phyloP scores from a whole-genome alignment of 768 basidiomycete genomes.

The Lentinula sp. region DNA sequence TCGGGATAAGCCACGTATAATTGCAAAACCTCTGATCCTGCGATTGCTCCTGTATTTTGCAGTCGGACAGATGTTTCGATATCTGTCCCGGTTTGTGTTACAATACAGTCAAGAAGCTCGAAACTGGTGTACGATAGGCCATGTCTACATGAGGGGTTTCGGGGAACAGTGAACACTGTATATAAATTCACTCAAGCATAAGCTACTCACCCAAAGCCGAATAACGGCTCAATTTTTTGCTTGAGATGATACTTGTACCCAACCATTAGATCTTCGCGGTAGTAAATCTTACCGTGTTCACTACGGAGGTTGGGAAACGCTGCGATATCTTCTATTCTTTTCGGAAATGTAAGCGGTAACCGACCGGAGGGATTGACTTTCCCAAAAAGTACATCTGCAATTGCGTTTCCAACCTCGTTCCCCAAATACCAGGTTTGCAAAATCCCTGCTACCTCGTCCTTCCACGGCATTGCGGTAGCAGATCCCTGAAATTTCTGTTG shows the following conservation, averaged over 20 bases:
- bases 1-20: constrained; percentile 53
- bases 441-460: constrained; percentile 44
- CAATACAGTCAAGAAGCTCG: constrained; percentile 37
- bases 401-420: constrained; percentile 59
- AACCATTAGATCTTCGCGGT: constrained; percentile 59
- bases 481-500: constrained; percentile 40
- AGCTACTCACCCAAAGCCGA: constrained; percentile 55
- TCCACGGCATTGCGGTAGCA: constrained; percentile 74
- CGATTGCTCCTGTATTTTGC: constrained; percentile 45
- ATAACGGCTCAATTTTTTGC: constrained; percentile 46
- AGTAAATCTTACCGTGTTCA: constrained; percentile 53
- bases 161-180: constrained; percentile 1
- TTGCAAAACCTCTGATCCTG: constrained; percentile 63
- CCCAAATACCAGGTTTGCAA: constrained; percentile 64
- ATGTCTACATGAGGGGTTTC: constrained; percentile 29
- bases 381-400: constrained; percentile 62
- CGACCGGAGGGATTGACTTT: constrained; percentile 55
- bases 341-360: constrained; percentile 57
- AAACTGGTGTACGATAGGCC: constrained; percentile 79
- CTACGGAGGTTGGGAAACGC: constrained; percentile 52
- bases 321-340: constrained; percentile 54
- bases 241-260: constrained; percentile 68
- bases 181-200: neutral
- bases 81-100: constrained; percentile 23
- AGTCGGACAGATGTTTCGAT: constrained; percentile 40